Evolutionary conservation across 495 filamentous ascomycete genomes (phyloP), one percentile per base, ranked within the genome.

Genomic region (Trichocladium antarcticum): DNA sequence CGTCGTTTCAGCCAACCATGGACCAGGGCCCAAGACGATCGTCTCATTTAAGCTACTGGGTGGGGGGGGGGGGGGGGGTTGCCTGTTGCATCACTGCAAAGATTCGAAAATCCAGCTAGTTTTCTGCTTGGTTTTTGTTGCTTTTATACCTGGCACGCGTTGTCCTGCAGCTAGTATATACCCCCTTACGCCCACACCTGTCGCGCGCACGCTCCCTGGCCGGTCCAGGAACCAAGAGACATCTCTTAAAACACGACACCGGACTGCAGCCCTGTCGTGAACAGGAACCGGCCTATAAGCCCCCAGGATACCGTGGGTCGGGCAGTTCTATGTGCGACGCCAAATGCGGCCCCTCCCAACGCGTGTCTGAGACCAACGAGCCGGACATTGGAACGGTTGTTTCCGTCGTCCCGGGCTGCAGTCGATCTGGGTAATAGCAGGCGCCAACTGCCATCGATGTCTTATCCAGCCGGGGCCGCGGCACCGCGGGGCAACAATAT

Each of bases 21-120:
- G 54, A 49, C 49, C 54, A 53, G 54, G 61, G 56, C 50, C 31
- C 39, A 37, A 43, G 49, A 48, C 51, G 49, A 64, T 59, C 49
- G 47, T 54, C 54, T 54, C 57, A 61, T 64, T 64, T 59, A 58
- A 53, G 55, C 54, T 44, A 39, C n/a, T n/a, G n/a, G n/a, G n/a
- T n/a, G n/a, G n/a, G n/a, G n/a, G n/a, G n/a, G n/a, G n/a, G n/a
- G 53, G 47, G 35, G 37, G 45, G 54, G 55, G 34, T 37, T 52
- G 56, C 39, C 48, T 51, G 56, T 32, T 37, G 42, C 53, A 53
- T 58, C 50, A 44, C 41, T 3, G 29, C 38, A 38, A 45, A 50
- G 37, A 40, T 44, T 37, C 49, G 39, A 58, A 51, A 57, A 50
- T 37, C 48, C 34, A 32, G 51, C 47, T 43, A n/a, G n/a, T n/a